Percentiles rank a stretch among this genome's conserved stretches.
phyloP scores from a whole-genome alignment of 495 filamentous ascomycete genomes.

The Tuber borchii region DNA sequence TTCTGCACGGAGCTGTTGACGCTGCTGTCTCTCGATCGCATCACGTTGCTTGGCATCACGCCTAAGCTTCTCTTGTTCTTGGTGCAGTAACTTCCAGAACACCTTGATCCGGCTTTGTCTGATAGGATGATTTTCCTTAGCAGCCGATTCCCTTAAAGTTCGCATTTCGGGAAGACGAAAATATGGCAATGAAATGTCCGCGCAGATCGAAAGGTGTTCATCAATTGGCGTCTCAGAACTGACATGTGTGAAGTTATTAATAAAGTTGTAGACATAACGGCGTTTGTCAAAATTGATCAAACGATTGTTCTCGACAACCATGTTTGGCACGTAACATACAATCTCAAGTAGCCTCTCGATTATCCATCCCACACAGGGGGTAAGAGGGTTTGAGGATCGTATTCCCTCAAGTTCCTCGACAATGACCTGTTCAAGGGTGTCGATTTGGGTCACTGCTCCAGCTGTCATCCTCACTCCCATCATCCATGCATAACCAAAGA shows the following conservation, averaged over 20 bases:
- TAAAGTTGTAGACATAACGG: conserved; percentile 43
- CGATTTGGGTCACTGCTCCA: conserved; percentile 27
- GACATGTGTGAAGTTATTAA: conserved; percentile 43
- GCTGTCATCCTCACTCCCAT: conserved; percentile 29
- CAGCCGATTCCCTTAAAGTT: conserved; percentile 36
- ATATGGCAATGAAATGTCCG: conserved; percentile 21
- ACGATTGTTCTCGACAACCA: conserved; percentile 44
- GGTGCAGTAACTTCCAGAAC: conserved; percentile 39
- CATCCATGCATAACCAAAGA: conserved; percentile 39
- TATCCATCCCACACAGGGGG: conserved; percentile 43
- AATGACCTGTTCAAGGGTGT: conserved; percentile 42
- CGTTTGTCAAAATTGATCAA: conserved; percentile 44
- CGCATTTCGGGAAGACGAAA: conserved; percentile 31
- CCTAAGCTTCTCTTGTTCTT: conserved; percentile 43
- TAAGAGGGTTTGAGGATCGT: conserved; percentile 33
- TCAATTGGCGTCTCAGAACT: conserved; percentile 20
- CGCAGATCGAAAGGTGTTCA: conserved; percentile 22
- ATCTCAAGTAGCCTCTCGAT: conserved; percentile 43
- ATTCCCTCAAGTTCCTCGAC: conserved; percentile 32
- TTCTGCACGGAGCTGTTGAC: conserved; percentile 35
- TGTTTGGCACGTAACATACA: conserved; percentile 43
- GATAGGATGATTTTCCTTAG: conserved; percentile 36
- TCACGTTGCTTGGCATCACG: conserved; percentile 42
- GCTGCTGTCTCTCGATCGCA: conserved; percentile 39
- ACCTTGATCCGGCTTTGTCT: conserved; percentile 36